Conservation (phyloP, 2,329 filamentous ascomycete genomes). For the Bipolaris oryzae region DNA sequence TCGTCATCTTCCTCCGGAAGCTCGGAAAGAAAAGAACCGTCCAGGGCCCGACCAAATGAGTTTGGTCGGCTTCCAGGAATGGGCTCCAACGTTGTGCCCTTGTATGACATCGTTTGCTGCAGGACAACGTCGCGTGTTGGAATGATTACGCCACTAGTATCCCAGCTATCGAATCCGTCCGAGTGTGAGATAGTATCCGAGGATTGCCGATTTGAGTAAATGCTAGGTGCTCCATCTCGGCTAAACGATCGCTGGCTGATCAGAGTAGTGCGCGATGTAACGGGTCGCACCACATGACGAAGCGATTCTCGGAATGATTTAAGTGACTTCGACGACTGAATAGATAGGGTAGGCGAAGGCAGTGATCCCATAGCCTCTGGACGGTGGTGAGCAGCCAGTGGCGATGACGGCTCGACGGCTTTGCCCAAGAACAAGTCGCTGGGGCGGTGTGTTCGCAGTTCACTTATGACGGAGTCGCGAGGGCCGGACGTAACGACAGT, state of each 20-base stretch:
- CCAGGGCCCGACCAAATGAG: slow-evolving; percentile 66
- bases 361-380: slow-evolving; percentile 24
- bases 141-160: slow-evolving; percentile 70
- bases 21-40: slow-evolving; percentile 53
- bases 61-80: slow-evolving; percentile 72
- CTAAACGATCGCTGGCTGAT: slow-evolving; percentile 41
- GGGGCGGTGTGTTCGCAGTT: slow-evolving; percentile 34
- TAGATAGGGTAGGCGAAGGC: slow-evolving; percentile 46
- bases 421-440: slow-evolving; percentile 35
- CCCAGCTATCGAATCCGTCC: slow-evolving; percentile 76
- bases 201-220: slow-evolving; percentile 44
- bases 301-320: slow-evolving; percentile 47
- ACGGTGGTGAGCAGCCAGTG: slow-evolving; percentile 23
- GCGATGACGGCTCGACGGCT: slow-evolving; percentile 32
- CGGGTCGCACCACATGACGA: slow-evolving; percentile 47
- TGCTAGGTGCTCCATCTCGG: slow-evolving; percentile 37
- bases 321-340: slow-evolving; percentile 44
- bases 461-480: slow-evolving; percentile 46
- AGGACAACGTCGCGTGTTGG: slow-evolving; percentile 61
- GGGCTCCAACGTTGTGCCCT: slow-evolving; percentile 67
- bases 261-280: slow-evolving; percentile 46
- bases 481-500: slow-evolving; percentile 32
- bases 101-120: slow-evolving; percentile 44
- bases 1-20: slow-evolving; percentile 34
- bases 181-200: slow-evolving; percentile 48